Evolutionary conservation across 768 basidiomycete genomes (phyloP), one percentile per base, ranked within the genome.

Genomic region (Mycena filopes): DNA sequence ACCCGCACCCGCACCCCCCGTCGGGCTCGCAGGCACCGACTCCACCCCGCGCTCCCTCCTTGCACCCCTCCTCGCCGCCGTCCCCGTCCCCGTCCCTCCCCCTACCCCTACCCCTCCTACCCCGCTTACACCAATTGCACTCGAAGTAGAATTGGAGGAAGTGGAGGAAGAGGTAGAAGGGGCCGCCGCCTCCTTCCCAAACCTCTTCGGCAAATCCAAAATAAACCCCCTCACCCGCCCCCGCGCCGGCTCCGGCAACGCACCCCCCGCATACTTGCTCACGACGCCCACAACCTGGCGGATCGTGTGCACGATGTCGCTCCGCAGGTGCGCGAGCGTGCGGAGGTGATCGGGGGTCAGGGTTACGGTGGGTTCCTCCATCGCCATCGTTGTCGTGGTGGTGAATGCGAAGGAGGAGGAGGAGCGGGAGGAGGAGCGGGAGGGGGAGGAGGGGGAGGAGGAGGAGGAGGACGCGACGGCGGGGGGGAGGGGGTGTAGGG

Each of bases 201-300:
- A 70, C 55, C 29, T 64, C 64, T 57, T 65, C 0, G 94, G 95
- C n/a, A 96, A 79, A 46, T 86, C 84, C 16, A 96, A 79, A 43
- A 96, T 92, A 72, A 93, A 93, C 0, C 87, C 84, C 13, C 92
- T 81, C 36, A 96, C 93, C 23, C 87, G 86, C 2, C 81, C 78
- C 38, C 90, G 85, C 0, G 95, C 94, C 9, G 91, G 94, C 73
- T 95, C 95, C 0, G 94, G 95, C 8, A 97, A 83, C 0, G 94
- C 92, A 0, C 91, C 86, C 12, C 95, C 95, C 0, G 95, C 92
- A 68, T 96, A 95, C 65, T 89, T 91, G 61, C 86, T 88, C 20
- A 96, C 89, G 18, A 96, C 91, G 61, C 93, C 92, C 16, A 97
- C 94, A 20, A 95, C 94, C 72, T 95, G 91, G 38, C 93, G 87